Percentiles rank a stretch among this genome's conserved stretches.
These are phyloP conservation scores for Fusarium keratoplasticum DNA, from an alignment of 2,329 filamentous ascomycete genomes.

Conservation along the genomic window DNA sequence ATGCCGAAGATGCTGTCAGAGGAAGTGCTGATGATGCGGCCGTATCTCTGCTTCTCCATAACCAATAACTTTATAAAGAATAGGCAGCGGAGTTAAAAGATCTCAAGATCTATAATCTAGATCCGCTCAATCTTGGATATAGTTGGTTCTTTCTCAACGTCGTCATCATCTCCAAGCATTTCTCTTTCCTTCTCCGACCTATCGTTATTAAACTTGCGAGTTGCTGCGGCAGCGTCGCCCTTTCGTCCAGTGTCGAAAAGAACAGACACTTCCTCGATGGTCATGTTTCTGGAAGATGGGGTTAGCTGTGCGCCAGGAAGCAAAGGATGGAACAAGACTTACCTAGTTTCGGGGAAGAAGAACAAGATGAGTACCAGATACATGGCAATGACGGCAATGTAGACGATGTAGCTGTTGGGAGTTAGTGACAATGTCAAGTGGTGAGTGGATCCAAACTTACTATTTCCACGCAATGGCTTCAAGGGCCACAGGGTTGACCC, in stretches of 20 bases:
- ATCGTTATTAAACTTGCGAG: conserved; percentile 8
- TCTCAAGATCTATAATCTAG: neutral
- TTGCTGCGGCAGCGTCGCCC: conserved; percentile 10
- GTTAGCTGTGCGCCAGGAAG: neutral
- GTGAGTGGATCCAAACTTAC: neutral
- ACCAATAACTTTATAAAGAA: neutral
- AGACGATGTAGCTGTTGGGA: conserved; percentile 19
- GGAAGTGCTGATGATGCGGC: conserved; percentile 12
- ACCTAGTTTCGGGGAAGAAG: conserved; percentile 41
- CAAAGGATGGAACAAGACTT: neutral
- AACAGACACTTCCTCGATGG: conserved; percentile 33
- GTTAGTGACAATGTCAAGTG: neutral
- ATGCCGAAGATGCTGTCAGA: conserved; percentile 35
- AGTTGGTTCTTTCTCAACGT: conserved; percentile 6
- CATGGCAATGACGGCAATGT: conserved; percentile 34
- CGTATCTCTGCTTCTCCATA: conserved; percentile 24
- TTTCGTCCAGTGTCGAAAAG: conserved; percentile 33
- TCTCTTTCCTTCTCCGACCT: conserved; percentile 6
- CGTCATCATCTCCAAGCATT: conserved; percentile 12
- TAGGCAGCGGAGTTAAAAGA: neutral
- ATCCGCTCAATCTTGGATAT: conserved; percentile 18
- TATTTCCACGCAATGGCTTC: conserved; percentile 41
- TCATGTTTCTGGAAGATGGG: conserved; percentile 13
- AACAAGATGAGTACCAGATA: conserved; percentile 35
- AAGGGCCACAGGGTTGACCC: conserved; percentile 39